These are phyloP conservation scores for Bipolaris oryzae DNA, from an alignment of 2,329 filamentous ascomycete species.

Conservation along the genomic window DNA sequence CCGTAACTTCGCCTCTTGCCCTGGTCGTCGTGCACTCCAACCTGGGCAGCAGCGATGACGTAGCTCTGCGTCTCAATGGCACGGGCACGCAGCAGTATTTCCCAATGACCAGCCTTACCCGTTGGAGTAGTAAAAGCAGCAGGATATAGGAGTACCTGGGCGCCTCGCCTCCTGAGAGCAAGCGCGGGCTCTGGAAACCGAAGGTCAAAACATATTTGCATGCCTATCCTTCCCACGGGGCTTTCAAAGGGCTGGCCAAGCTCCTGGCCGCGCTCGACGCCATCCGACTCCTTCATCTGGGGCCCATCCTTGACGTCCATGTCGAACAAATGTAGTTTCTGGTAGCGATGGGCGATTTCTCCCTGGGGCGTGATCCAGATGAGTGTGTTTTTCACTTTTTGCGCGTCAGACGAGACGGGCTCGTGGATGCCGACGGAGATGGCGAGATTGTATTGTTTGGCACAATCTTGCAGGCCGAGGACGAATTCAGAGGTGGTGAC, in stretches of 20 bases:
- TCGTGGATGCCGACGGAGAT: constrained; percentile 86
- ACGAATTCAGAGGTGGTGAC: constrained; percentile 74
- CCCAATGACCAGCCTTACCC: constrained; percentile 80
- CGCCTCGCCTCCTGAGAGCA: constrained; percentile 67
- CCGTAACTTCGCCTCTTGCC: constrained; percentile 79
- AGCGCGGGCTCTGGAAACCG: constrained; percentile 79
- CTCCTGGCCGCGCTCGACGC: constrained; percentile 61
- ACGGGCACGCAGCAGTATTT: constrained; percentile 74
- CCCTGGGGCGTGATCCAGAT: constrained; percentile 70
- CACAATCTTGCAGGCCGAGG: constrained; percentile 71
- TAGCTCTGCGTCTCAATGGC: constrained; percentile 91
- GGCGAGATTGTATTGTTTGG: constrained; percentile 66
- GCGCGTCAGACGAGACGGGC: constrained; percentile 49
- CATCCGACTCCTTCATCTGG: constrained; percentile 66
- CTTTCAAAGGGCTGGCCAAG: constrained; percentile 76
- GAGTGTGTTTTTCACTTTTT: constrained; percentile 66
- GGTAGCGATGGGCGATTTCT: constrained; percentile 69
- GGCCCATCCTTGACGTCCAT: constrained; percentile 64
- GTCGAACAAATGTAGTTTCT: constrained; percentile 93
- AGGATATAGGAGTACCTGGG: constrained; percentile 82
- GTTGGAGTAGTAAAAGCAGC: constrained; percentile 90
- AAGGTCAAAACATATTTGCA: constrained; percentile 89
- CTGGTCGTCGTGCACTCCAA: constrained; percentile 70
- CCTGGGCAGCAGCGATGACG: constrained; percentile 83
- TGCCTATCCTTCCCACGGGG: constrained; percentile 74